Conservation (phyloP, 352 stramenopile species). For the Pythium phragmiticola region DNA sequence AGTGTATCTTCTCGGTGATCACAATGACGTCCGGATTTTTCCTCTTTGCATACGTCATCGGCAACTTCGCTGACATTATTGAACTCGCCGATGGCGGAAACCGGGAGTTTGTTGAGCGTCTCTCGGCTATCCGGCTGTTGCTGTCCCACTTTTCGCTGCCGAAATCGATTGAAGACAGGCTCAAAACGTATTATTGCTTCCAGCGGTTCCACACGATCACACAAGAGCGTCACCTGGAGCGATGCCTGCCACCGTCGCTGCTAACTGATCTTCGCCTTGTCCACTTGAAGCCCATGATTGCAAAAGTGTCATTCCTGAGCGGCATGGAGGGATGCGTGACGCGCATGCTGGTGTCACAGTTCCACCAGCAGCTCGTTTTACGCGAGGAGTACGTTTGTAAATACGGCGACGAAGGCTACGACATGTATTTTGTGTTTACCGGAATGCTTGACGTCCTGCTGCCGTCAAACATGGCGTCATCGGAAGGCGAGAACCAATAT, state of each 20-base stretch:
- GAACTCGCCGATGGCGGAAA: conserved; percentile 72
- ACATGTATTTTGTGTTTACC: conserved; percentile 82
- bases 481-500: background rate
- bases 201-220: conserved; percentile 73
- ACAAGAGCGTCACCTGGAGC: conserved; percentile 59
- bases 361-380: conserved; percentile 60
- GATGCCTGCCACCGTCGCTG: conserved; percentile 63
- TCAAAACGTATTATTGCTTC: conserved; percentile 75
- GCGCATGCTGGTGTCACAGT: conserved; percentile 67
- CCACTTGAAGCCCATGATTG: conserved; percentile 66
- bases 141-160: conserved; percentile 57
- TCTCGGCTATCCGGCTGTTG: conserved; percentile 49
- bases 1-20: conserved; percentile 55
- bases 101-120: conserved; percentile 46
- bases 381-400: conserved; percentile 66
- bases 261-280: conserved; percentile 70
- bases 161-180: conserved; percentile 36
- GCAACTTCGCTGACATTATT: conserved; percentile 68
- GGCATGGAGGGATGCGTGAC: conserved; percentile 58
- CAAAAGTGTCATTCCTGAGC: conserved; percentile 59
- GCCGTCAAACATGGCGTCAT: conserved; percentile 26
- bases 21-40: conserved; percentile 72
- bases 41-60: conserved; percentile 70
- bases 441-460: conserved; percentile 49
- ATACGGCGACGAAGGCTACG: conserved; percentile 55